Conservation (phyloP, 305 asterid species). For the Salvia sclarea region DNA sequence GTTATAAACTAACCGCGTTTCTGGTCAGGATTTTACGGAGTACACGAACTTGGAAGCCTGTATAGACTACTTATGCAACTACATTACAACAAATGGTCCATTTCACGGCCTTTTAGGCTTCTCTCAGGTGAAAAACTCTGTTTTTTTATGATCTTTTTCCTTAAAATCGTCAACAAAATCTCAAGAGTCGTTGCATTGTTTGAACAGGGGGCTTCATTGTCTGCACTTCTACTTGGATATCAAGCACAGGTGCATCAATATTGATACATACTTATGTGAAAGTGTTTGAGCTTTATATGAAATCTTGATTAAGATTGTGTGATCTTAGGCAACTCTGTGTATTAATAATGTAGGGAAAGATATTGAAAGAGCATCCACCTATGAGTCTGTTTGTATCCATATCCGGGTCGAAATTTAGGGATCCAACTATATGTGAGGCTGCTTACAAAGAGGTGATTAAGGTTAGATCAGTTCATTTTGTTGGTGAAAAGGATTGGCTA, state of each 20-base stretch:
- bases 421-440: slow-evolving; percentile 46
- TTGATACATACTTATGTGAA: neutral
- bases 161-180: neutral
- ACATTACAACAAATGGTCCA: slow-evolving; percentile 57
- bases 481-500: slow-evolving; percentile 68
- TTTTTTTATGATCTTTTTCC: neutral
- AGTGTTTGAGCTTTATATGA: neutral
- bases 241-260: slow-evolving; percentile 51
- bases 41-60: slow-evolving; percentile 63
- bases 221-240: slow-evolving; percentile 59
- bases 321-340: too few relatives aligned
- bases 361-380: slow-evolving; percentile 55
- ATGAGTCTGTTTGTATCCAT: slow-evolving; percentile 54
- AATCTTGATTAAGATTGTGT: neutral
- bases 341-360: slow-evolving; percentile 54
- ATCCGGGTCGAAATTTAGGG: slow-evolving; percentile 65
- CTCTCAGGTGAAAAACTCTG: slow-evolving; percentile 50
- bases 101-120: slow-evolving; percentile 69
- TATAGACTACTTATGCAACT: slow-evolving; percentile 49
- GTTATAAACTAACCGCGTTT: neutral
- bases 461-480: slow-evolving; percentile 60
- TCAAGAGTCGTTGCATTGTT: neutral
- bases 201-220: slow-evolving; percentile 56
- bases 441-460: slow-evolving; percentile 57
- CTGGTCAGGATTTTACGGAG: slow-evolving; percentile 58